Evolutionary conservation across 2,329 filamentous ascomycete species (phyloP), one percentile per base, ranked within the genome.

Genomic region (Cercospora sesami): DNA sequence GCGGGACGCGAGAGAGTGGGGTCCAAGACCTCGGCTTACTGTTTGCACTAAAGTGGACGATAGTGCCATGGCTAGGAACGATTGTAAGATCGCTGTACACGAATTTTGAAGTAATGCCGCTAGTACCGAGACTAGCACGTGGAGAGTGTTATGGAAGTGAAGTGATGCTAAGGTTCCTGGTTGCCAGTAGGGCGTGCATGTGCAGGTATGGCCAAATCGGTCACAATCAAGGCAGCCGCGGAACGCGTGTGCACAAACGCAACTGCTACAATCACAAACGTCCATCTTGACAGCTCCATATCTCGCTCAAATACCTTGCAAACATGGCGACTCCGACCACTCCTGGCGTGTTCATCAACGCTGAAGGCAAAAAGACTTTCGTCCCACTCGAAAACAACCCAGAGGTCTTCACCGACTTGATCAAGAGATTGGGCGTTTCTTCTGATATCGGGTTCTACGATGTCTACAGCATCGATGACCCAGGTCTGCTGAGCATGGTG

Each of bases 331-430:
- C 70, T 42, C 59, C 66, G 48, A 66, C 59, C 48, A 71, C 68
- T 9, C 73, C 67, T 9, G 75, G 74, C 63, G 75, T 76, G 39
- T 69, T 70, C 65, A 68, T 75, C 65, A 65, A 66, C 28, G 14
- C 68, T 5, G 66, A 62, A 14, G 75, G 75, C 72, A 76, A 73
- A 45, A 77, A 78, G 70, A 72, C 65, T 31, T 77, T 78, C 69
- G 72, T 75, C 51, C 73, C 71, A 5, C 70, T 75, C 77, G 85
- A 88, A 70, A 87, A 87, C 78, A 87, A 87, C 72, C 86, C 86
- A 4, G 78, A 82, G 51, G 83, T 87, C 16, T 83, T 87, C 77
- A 82, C 80, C 53, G 76, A 80, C 51, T 81, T 88, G 26, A 81
- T 83, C 39, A 78, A 80, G 66, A 77, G 79, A n/a, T 81, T 88